Base-by-base conservation (phyloP, 257 asterid species). In the Datura wrightii region DNA sequence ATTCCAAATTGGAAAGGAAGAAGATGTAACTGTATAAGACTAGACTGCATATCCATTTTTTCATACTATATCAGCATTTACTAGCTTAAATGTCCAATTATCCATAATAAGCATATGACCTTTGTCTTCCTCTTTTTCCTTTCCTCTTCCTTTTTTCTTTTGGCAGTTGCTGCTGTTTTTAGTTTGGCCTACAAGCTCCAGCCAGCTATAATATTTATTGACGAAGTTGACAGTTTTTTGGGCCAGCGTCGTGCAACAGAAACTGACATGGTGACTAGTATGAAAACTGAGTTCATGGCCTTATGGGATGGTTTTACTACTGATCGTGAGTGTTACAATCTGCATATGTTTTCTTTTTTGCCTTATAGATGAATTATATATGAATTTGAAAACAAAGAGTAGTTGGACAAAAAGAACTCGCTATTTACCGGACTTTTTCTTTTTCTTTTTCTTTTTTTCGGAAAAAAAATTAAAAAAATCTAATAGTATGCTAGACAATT, bases 291-390 rank as follows among this genome's bases (percentile, higher is more conserved):
- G 82, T 96, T 96, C 89, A 96, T 96, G 99, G 93, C 99, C 84
- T 83, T 96, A 87, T 96, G 99, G 99, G 99, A 96, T 93, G 99
- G 99, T 81, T 94, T 96, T 92, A 91, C 98, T 71, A 96, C 99
- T 24, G 98, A 96, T 82, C 92, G 98, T 94, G 89, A 80, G 98
- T 90, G 78, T 48, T 46, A 19, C 80, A 46, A 19, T 46, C 59
- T 74, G 80, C 59, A 69, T 69, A 5, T 69, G 34, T 14, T 69
- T 39, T 69, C 78, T 31, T 39, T 69, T 69, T 39, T 69, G 8
- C 52, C 52, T 39, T 39, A 66, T 36, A 5, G 46, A 66, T 5
- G 48, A 24, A 24, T 24, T 24, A 24, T 24, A 24, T 24, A 24
- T 24, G 31, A 24, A 24, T 24, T 24, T 24, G 31, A 24, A 24